Conservation (phyloP, 169 alveolate genomes). For the Amoebophrya sp. region DNA sequence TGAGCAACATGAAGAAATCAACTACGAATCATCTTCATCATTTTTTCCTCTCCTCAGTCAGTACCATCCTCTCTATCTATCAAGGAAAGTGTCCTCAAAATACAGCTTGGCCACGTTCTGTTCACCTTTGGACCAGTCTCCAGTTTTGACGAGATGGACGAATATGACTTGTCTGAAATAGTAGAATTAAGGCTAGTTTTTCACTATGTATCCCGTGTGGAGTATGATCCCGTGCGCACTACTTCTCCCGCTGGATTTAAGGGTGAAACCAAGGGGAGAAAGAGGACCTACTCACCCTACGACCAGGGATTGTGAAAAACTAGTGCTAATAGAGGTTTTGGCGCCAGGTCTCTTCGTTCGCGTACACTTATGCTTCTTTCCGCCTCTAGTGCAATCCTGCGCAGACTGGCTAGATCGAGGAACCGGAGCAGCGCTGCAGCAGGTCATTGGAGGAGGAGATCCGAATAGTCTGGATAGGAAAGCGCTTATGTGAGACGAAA, state of each 20-base stretch:
- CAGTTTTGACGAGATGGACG: background rate
- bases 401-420: background rate
- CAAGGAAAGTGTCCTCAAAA: no score
- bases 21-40: no score
- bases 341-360: background rate
- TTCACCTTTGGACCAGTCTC: background rate
- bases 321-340: background rate
- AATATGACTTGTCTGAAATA: background rate
- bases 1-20: no score
- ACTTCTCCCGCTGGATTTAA: no score
- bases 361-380: background rate
- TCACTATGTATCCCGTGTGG: no score
- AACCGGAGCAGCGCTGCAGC: background rate
- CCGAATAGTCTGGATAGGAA: background rate
- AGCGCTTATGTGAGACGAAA: background rate
- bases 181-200: no score
- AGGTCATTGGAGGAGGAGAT: background rate
- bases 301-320: no score
- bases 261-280: no score
- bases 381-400: background rate
- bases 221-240: no score
- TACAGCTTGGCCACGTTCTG: background rate
- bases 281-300: no score
- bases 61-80: no score
- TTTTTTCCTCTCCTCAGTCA: no score